Evolutionary conservation across 1,139 yeast genomes (phyloP), one percentile per base, ranked within the genome.

Genomic region (Hyphopichia buzzinii): DNA sequence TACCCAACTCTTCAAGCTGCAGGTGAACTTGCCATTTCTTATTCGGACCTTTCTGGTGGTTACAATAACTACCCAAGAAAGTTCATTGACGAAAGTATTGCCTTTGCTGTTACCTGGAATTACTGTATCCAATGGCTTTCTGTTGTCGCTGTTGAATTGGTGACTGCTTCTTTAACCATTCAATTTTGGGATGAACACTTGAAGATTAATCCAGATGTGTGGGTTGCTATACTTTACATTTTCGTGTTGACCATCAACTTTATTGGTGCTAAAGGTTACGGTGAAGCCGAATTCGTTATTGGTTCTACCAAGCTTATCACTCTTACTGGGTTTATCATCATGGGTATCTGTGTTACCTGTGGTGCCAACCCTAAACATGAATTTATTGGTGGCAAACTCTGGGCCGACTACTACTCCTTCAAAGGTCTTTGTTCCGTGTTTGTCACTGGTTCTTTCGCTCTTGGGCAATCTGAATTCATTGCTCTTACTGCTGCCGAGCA

Each of bases 371-470:
- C 60, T 11, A 42, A 46, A 14, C 42, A 39, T 17, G 71, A 70
- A 3, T 68, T 55, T 41, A 64, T 72, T 43, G 79, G 79, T 22
- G 77, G 74, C 30, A 60, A 55, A 38, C 68, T 67, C 47, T 74
- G 78, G 78, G 58, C 60, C 38, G 59, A 60, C 24, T 52, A 54
- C 42, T 65, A 68, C 30, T 47, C 53, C 24, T 67, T 68, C 49
- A 68, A 68, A 47, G 75, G 75, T 10, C 48, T 67, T 33, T 62
- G 64, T 40, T 46, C 67, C 8, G 71, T 64, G 25, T 64, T 67
- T 34, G 70, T 64, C 22, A 64, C 68, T 2, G 65, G 67, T 14
- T 60, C 66, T 6, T 67, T 67, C 40, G 54, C 68, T 3, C 58
- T 65, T 27, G 72, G 71, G 26, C 71, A 68, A 36, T 47, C 66